A percentile compares a stretch with the other conserved stretches of the same genome.
phyloP scores from a whole-genome alignment of 139 green algal species.

The Auxenochlorella pyrenoidosa region DNA sequence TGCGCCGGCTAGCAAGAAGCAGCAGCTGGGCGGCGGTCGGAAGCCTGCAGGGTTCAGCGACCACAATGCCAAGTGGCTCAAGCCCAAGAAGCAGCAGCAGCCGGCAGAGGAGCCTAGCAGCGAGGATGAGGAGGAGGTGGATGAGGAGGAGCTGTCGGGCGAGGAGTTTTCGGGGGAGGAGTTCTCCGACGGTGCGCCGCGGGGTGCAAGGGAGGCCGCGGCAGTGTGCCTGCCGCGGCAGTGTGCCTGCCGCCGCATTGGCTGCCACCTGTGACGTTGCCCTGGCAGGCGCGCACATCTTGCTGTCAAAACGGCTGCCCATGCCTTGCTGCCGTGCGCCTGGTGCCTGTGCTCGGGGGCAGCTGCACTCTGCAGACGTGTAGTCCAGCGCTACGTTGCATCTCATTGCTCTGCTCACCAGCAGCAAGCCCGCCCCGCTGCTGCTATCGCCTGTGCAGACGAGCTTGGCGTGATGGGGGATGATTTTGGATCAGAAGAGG shows the following conservation, averaged over 20 bases:
- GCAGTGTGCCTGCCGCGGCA: too few relatives aligned
- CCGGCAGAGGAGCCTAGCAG: conserved; percentile 11
- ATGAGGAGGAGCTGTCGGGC: conserved; percentile 35
- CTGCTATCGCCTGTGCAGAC: background rate
- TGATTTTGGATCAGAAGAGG: conserved; percentile 47
- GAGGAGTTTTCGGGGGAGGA: conserved; percentile 29
- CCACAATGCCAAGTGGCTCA: conserved; percentile 81
- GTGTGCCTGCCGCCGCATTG: too few relatives aligned
- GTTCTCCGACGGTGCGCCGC: conserved; percentile 27
- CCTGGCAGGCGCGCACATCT: background rate
- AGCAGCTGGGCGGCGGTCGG: background rate
- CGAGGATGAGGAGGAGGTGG: conserved; percentile 44
- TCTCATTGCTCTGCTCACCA: background rate
- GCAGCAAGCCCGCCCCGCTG: background rate
- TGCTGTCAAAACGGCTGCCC: too few relatives aligned
- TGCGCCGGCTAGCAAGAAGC: conserved; percentile 11
- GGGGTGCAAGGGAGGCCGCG: background rate
- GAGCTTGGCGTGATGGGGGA: conserved; percentile 21
- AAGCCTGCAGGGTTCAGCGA: conserved; percentile 67
- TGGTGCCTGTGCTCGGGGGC: background rate
- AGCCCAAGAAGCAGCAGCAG: conserved; percentile 54
- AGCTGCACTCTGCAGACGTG: too few relatives aligned
- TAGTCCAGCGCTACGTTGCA: too few relatives aligned
- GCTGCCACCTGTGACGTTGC: too few relatives aligned
- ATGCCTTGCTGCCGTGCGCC: background rate